These are phyloP conservation scores for Aspergillus glaucus DNA, from an alignment of 2,329 filamentous ascomycete species.

Conservation along the genomic window DNA sequence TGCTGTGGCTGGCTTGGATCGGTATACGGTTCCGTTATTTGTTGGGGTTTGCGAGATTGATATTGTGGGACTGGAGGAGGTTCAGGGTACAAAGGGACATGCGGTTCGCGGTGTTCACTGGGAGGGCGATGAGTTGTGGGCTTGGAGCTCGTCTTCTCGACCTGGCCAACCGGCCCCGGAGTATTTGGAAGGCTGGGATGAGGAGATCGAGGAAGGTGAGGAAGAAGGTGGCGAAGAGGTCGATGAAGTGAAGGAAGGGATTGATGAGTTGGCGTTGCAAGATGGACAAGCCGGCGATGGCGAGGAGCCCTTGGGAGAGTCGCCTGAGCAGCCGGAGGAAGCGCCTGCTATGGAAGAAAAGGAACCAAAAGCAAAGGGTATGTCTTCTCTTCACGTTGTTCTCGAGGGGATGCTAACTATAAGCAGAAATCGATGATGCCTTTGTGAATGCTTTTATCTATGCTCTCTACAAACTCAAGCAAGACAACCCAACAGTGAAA, in stretches of 20 bases:
- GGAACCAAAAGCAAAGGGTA: constrained; percentile 54
- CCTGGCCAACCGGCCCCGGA: constrained; percentile 50
- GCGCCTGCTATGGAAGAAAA: constrained; percentile 36
- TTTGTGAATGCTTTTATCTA: constrained; percentile 61
- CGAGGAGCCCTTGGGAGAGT: constrained; percentile 11
- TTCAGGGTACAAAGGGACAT: constrained; percentile 57
- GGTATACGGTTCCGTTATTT: constrained; percentile 55
- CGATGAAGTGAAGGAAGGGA: constrained; percentile 38
- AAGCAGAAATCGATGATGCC: constrained; percentile 60
- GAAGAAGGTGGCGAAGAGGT: constrained; percentile 31
- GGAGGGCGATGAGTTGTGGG: constrained; percentile 64
- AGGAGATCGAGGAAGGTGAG: constrained; percentile 21
- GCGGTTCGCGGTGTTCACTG: constrained; percentile 62
- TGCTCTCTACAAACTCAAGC: constrained; percentile 55
- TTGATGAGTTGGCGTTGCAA: constrained; percentile 34
- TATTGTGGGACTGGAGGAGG: constrained; percentile 48
- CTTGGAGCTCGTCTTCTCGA: constrained; percentile 51
- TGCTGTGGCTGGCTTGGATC: constrained; percentile 56
- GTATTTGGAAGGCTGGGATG: constrained; percentile 47
- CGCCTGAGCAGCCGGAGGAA: constrained; percentile 24
- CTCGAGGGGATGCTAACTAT: constrained; percentile 7
- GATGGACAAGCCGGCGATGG: constrained; percentile 11
- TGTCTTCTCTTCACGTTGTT: constrained; percentile 1
- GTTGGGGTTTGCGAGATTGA: constrained; percentile 62
- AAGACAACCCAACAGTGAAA: constrained; percentile 46